Evolutionary conservation across 2,329 filamentous ascomycete genomes (phyloP).

Genomic region (Colletotrichum zoysiae): DNA sequence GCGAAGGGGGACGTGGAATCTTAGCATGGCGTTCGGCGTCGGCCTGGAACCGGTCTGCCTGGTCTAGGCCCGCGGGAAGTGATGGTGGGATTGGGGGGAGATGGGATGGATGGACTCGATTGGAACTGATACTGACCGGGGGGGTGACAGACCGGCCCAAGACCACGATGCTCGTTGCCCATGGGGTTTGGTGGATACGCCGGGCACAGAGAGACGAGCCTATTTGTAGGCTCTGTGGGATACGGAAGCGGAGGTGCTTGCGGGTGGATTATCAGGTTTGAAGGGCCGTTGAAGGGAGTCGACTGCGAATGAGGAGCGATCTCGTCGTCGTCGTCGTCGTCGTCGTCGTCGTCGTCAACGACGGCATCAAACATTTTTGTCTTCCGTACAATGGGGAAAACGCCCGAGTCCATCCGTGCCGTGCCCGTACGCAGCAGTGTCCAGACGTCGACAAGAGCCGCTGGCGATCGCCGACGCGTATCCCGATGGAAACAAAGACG

Average conservation of each 20-base stretch:
- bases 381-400: neutral
- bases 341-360: neutral
- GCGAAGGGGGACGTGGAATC: neutral
- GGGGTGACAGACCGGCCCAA: slow-evolving; percentile 5
- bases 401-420: neutral
- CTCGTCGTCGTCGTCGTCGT: neutral
- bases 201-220: neutral
- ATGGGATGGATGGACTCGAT: neutral
- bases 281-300: neutral
- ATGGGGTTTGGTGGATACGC: slow-evolving; percentile 15
- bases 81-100: slow-evolving; percentile 1
- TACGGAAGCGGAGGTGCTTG: neutral
- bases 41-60: neutral
- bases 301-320: neutral
- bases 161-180: neutral
- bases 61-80: neutral
- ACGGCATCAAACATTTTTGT: neutral
- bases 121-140: neutral
- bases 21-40: slow-evolving; percentile 15
- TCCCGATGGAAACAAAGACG: slow-evolving; percentile 1
- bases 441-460: neutral
- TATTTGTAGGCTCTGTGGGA: neutral
- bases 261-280: neutral
- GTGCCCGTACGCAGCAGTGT: too few relatives aligned
- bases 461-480: neutral